Evolutionary conservation across 2,329 filamentous ascomycete species (phyloP).

Genomic region (Moelleriella libera): DNA sequence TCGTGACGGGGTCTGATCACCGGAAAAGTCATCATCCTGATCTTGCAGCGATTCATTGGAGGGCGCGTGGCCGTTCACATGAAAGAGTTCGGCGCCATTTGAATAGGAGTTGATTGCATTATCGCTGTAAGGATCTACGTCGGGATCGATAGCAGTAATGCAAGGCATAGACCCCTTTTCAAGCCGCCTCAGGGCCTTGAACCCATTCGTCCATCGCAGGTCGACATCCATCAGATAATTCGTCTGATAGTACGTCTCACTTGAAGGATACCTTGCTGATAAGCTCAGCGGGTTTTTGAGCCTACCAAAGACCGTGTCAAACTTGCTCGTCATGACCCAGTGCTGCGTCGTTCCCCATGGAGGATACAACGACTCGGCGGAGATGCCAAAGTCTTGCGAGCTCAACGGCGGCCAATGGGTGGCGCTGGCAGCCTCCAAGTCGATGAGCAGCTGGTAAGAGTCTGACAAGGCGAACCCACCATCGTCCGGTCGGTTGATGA

Average conservation of each 20-base stretch:
- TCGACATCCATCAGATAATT: constrained; percentile 35
- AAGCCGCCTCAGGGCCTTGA: constrained; percentile 17
- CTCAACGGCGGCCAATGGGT: constrained; percentile 38
- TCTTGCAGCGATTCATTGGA: constrained; percentile 20
- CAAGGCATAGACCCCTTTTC: constrained; percentile 29
- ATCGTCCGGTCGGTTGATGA: constrained; percentile 32
- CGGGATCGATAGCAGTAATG: constrained; percentile 26
- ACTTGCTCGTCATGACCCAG: constrained; percentile 27
- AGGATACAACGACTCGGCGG: constrained; percentile 7
- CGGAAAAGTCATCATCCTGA: constrained; percentile 28
- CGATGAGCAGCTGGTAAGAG: constrained; percentile 34
- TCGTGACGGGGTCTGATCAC: constrained; percentile 36
- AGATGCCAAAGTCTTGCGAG: constrained; percentile 16
- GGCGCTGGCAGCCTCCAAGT: constrained; percentile 36
- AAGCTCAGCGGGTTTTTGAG: constrained; percentile 20
- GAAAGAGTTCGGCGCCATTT: constrained; percentile 8
- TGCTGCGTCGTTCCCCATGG: constrained; percentile 10
- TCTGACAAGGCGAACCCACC: constrained; percentile 32
- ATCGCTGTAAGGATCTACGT: constrained; percentile 11
- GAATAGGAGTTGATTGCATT: constrained; percentile 10
- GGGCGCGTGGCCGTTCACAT: constrained; percentile 6
- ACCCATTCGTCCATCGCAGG: constrained; percentile 29
- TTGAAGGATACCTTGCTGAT: constrained; percentile 11
- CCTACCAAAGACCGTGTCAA: constrained; percentile 26
- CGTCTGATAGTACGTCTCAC: constrained; percentile 17